Evolutionary conservation across 371 early-diverging fungal species (phyloP).

Genomic region (Mucor sp.): DNA sequence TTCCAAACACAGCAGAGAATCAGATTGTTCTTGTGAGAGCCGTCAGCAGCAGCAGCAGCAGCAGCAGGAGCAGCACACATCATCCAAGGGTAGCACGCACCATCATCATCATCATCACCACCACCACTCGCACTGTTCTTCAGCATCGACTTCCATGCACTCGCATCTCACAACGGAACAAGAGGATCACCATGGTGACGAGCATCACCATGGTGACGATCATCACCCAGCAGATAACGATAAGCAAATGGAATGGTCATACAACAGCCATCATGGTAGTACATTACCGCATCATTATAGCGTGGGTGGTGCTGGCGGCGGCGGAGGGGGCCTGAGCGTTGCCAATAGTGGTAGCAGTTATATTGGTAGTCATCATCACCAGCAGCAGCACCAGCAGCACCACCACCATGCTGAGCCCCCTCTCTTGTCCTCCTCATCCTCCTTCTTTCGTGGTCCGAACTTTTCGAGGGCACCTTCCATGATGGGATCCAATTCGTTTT

Average conservation of each 20-base stretch:
- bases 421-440: not conserved
- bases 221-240: not conserved
- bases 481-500: conserved; percentile 3
- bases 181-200: not conserved
- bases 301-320: not conserved
- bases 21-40: conserved; percentile 9
- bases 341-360: too few species aligned
- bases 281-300: not conserved
- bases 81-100: too few species aligned
- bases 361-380: too few species aligned
- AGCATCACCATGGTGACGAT: not conserved
- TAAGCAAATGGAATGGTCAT: not conserved
- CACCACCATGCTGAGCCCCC: not conserved
- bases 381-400: too few species aligned
- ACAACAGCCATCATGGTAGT: not conserved
- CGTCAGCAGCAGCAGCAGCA: not conserved
- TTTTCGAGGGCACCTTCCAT: conserved; percentile 10
- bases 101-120: not conserved
- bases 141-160: not conserved
- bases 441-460: conserved; percentile 2
- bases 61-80: too few species aligned
- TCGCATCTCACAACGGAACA: not conserved
- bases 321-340: conserved; percentile 1
- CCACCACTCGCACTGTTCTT: conserved; percentile 4
- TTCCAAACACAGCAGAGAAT: conserved; percentile 8